phyloP scores from a whole-genome alignment of 495 filamentous ascomycete genomes.

The Aeminium ludgeri region DNA sequence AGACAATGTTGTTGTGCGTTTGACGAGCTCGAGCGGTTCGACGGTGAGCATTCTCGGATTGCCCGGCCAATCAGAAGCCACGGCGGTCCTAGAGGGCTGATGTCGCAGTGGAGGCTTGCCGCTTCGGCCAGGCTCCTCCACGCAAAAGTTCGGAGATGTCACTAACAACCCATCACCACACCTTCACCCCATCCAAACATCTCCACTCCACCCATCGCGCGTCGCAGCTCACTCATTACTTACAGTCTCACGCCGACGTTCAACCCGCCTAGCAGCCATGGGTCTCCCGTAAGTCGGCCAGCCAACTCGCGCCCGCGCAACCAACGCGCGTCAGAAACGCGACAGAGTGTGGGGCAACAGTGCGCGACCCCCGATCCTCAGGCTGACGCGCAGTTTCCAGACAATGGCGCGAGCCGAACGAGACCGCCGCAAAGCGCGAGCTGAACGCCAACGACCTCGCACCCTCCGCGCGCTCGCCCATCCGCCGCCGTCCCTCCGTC shows the following conservation, averaged over 20 bases:
- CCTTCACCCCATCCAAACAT: background rate
- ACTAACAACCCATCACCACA: background rate
- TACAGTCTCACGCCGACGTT: too few species aligned
- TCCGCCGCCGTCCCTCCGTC: conserved; percentile 29
- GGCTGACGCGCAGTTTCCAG: conserved; percentile 13
- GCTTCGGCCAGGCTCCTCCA: too few species aligned
- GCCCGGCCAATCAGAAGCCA: too few species aligned
- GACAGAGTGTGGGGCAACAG: background rate
- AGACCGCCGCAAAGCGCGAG: conserved; percentile 34
- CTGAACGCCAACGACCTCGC: conserved; percentile 38
- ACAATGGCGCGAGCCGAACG: conserved; percentile 40
- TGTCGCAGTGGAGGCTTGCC: too few species aligned
- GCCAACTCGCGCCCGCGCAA: background rate
- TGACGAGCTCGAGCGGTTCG: too few species aligned
- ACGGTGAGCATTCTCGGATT: too few species aligned
- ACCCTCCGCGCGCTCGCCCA: conserved; percentile 51
- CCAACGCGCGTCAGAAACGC: background rate
- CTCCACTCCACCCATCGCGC: conserved; percentile 2
- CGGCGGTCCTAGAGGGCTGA: too few species aligned
- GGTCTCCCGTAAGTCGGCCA: conserved; percentile 59
- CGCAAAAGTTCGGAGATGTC: too few species aligned
- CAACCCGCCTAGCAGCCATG: too few species aligned
- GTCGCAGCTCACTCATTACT: too few species aligned
- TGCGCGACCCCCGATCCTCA: background rate
- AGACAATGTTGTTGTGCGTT: too few species aligned